Evolutionary conservation across 139 green algal species (phyloP), one percentile per base, ranked within the genome.

Genomic region (Microglena sp.): DNA sequence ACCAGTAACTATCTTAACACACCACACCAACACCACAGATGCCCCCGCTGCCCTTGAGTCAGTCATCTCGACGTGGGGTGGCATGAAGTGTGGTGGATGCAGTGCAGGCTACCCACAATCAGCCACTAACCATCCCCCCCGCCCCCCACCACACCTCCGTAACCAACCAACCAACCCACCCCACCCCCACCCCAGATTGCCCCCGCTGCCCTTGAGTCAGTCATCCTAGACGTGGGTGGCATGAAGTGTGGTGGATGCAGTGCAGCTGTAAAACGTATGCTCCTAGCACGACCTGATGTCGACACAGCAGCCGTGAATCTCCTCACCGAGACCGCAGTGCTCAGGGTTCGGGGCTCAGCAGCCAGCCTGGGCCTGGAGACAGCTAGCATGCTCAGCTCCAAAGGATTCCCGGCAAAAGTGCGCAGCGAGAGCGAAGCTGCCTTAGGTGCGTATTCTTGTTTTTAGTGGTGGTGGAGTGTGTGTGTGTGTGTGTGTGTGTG

Each of bases 231-330:
- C 46, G 79, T 96, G 0, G 63, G 68, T 26, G 88, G 81, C 62
- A 96, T 96, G 89, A 90, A 92, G 68, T 96, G 89, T 69, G 83
- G 84, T n/a, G 82, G 80, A 11, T 96, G 89, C 78, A 87, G 82
- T 0, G 75, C 81, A 0, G 85, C 85, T 2, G 86, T 95, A 1
- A 88, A 94, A 59, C 68, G 62, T 6, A 87, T 87, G n/a, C 84
- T 95, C 22, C 45, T 67, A 64, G 75, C 64, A 11, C 79, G 72
- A 30, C 77, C 71, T 0, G 75, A 81, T 28, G 86, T 95, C 6
- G 15, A 79, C 8, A 58, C 50, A 5, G 89, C 86, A 11, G 78
- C 69, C 2, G 89, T 95, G 33, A 89, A 89, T 31, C 67, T 95
- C 2, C 70, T 95, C 3, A 85, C 79, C 44, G 79, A 89, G 56